Base-by-base conservation (phyloP, 148 eudicot species). In the Pouteria glomerata region DNA sequence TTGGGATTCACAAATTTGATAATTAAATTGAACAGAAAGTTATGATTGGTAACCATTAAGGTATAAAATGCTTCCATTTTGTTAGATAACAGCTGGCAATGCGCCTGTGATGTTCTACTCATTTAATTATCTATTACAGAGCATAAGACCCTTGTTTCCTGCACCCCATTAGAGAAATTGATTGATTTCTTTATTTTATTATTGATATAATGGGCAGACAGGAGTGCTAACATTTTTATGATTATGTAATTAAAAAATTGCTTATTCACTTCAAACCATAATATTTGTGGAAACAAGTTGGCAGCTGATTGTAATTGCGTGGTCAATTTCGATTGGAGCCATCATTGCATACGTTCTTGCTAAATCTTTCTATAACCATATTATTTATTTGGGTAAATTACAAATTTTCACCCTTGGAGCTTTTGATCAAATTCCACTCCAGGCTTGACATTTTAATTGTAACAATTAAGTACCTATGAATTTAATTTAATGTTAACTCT, bases 41-140 rank as follows among this genome's bases (percentile, higher is more conserved):
- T 30, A 37, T 53, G 48, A 6, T 55, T 35, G 19, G 21, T 35
- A 34, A 53, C 35, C 37, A 50, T 39, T 15, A 4, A 55, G 10
- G 10, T 2, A 56, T 24, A 53, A 2, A n/a, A 6, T 11, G 19
- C 27, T 53, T 37, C 14, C n/a, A 34, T 42, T 51, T 23, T 37
- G 39, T 55, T 53, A 14, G 26, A 62, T 50, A 23, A 41, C 73
- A 5, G 14, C 29, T 30, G 48, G 8, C 33, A 4, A 65, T 41
- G 35, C 44, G 55, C 67, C 42, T 65, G n/a, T 11, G 53, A 65
- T 65, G 35, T 63, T 65, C 14, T 27, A 16, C 55, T 44, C 35
- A 65, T 27, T 30, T 39, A 39, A 39, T 63, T 37, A 39, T 63
- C 48, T 39, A 44, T 44, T 27, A 19, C 34, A 7, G 53, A 26